Conservation (phyloP, 164 flowering plant species). For the Sextonia rubra region DNA sequence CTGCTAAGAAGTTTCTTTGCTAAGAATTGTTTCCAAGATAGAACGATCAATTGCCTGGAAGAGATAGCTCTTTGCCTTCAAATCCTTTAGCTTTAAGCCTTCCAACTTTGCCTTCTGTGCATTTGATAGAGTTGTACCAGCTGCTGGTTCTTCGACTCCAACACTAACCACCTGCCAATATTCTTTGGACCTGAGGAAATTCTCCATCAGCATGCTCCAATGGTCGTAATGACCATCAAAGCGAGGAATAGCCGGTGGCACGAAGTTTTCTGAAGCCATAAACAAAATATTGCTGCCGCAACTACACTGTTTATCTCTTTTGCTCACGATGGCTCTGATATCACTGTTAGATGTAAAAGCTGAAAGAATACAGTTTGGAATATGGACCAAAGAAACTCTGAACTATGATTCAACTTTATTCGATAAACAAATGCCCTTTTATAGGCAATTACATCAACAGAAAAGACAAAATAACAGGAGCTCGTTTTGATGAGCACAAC, state of each 20-base stretch:
- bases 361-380: no score
- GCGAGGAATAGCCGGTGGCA: background rate
- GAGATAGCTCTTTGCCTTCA: background rate
- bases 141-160: no score
- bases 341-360: no score
- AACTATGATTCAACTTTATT: no score
- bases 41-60: background rate
- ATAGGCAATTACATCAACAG: no score
- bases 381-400: no score
- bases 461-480: no score
- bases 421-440: no score
- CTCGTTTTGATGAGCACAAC: no score
- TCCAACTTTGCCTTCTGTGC: constrained; percentile 1
- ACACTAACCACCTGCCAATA: background rate
- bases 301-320: background rate
- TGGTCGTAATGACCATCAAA: background rate
- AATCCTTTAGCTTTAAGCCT: background rate
- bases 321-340: no score
- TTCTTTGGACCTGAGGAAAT: background rate
- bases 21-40: background rate
- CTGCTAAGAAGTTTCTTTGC: background rate
- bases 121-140: background rate
- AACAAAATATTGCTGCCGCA: background rate
- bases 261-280: background rate
- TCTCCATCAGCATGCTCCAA: background rate